Conservation (phyloP, 78 protist genomes). For the Dictyostelium intermedium region DNA sequence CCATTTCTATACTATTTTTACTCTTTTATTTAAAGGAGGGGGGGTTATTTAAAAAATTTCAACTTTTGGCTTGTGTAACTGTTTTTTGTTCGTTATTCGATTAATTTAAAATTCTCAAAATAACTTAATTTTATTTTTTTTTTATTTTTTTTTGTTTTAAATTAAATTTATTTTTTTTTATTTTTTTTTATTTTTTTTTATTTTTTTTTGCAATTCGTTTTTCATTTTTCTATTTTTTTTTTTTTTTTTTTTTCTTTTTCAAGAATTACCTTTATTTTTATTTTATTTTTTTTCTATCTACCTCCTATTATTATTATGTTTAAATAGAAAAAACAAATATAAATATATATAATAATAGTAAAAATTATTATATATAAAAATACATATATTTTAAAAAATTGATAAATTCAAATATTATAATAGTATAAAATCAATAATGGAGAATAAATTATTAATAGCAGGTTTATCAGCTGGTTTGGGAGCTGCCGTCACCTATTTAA, state of each 20-base stretch:
- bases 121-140: not conserved
- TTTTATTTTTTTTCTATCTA: too few species aligned
- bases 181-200: not conserved
- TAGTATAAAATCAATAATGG: conserved; percentile 7
- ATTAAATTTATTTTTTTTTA: too few species aligned
- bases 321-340: not conserved
- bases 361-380: not conserved
- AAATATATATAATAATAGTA: not conserved
- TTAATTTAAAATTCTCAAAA: not conserved
- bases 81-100: not conserved
- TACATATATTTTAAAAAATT: not conserved
- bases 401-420: conserved; percentile 3
- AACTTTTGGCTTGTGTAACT: not conserved
- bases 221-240: not conserved
- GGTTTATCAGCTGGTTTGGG: conserved; percentile 58
- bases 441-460: conserved; percentile 54
- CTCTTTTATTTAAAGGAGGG: too few species aligned
- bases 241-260: not conserved
- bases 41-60: too few species aligned
- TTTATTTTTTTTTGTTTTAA: not conserved
- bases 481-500: conserved; percentile 30
- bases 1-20: too few species aligned
- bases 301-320: not conserved
- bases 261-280: not conserved
- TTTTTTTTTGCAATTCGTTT: not conserved